phyloP scores from a whole-genome alignment of 225 moss, liverwort and hornwort species.

The Pseudoscleropodium purum region DNA sequence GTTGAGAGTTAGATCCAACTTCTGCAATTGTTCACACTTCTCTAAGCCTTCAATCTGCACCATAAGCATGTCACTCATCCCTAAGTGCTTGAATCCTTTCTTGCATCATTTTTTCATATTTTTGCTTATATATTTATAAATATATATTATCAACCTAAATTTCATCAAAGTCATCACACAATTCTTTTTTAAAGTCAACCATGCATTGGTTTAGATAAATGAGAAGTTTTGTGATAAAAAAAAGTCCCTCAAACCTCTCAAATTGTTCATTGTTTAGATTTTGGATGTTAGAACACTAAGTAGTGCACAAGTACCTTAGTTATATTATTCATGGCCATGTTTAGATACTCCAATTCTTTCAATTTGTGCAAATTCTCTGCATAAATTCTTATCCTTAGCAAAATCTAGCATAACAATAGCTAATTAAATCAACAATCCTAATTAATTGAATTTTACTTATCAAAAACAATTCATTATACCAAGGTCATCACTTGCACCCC shows the following conservation, averaged over 20 bases:
- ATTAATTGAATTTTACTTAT: neutral
- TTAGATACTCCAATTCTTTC: slow-evolving; percentile 78
- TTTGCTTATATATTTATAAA: neutral
- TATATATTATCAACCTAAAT: neutral
- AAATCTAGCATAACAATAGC: neutral
- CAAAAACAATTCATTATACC: neutral
- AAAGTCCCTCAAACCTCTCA: neutral
- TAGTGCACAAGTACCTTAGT: slow-evolving; percentile 18
- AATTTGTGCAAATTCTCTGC: slow-evolving; percentile 72
- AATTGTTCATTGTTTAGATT: neutral
- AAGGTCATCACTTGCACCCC: neutral
- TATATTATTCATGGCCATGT: slow-evolving; percentile 83
- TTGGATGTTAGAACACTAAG: fast-evolving
- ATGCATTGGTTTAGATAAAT: neutral
- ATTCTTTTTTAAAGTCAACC: neutral
- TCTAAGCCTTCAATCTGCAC: slow-evolving; percentile 77
- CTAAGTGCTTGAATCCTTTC: fast-evolving
- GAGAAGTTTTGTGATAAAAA: neutral
- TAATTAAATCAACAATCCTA: neutral
- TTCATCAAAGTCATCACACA: neutral
- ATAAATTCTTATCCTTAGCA: neutral
- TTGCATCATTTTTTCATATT: neutral
- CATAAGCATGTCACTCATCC: fast-evolving
- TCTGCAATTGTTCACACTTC: slow-evolving; percentile 72
- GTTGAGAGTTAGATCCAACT: slow-evolving; percentile 83